Evolutionary conservation across 2,329 filamentous ascomycete genomes (phyloP).

Genomic region (Fusarium ambrosium): DNA sequence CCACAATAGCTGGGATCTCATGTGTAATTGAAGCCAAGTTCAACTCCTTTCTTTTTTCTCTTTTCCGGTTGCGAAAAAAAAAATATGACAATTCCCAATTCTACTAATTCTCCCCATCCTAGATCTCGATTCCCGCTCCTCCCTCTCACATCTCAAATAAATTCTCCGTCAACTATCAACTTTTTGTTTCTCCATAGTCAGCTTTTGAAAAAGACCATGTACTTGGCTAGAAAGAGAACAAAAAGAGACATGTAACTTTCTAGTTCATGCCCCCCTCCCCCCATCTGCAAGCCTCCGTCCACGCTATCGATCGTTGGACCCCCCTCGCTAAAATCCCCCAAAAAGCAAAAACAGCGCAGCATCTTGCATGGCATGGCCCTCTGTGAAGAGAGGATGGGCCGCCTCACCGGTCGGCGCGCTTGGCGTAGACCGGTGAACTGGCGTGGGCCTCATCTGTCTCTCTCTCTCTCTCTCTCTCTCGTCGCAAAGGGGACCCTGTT

Average conservation of each 20-base stretch:
- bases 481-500: not conserved
- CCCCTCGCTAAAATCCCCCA: not conserved
- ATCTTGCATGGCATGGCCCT: not conserved
- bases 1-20: not conserved
- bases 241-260: not conserved
- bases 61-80: not conserved
- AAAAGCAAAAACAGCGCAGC: slow-evolving; percentile 8
- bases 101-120: not conserved
- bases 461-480: not conserved
- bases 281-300: not conserved
- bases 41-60: not conserved
- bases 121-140: not conserved
- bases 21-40: not conserved
- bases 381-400: not conserved
- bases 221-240: not conserved
- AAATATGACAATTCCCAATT: not conserved
- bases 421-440: slow-evolving; percentile 10
- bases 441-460: not conserved
- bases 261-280: not conserved
- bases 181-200: not conserved
- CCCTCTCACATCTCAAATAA: not conserved
- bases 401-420: not conserved
- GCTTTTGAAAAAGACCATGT: not conserved
- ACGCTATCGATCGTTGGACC: not conserved
- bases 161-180: not conserved